Percentiles rank a stretch among this genome's conserved stretches.
These are phyloP conservation scores for Tylopilus sp. DNA, from an alignment of 1,284 basidiomycete genomes.

Conservation along the genomic window DNA sequence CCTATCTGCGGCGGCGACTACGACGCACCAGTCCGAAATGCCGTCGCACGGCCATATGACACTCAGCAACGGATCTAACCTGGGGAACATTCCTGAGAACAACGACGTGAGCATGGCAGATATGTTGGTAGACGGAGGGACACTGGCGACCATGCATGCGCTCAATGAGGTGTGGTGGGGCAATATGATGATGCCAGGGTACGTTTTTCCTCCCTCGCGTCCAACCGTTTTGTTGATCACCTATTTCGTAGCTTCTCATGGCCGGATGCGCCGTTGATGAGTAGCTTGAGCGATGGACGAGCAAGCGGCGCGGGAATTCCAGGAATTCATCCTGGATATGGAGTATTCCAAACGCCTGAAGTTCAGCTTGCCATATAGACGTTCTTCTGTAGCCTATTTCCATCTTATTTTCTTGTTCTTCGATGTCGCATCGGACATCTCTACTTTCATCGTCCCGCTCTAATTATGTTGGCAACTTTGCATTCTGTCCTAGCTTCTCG, in stretches of 20 bases:
- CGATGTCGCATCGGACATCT: neutral
- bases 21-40: conserved; percentile 42
- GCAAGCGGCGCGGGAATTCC: conserved; percentile 14
- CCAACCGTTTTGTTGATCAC: neutral
- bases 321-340: conserved; percentile 22
- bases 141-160: conserved; percentile 66
- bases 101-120: conserved; percentile 40
- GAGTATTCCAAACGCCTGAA: conserved; percentile 17
- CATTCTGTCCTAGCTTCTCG: neutral
- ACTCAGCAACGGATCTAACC: neutral
- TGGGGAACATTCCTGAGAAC: neutral
- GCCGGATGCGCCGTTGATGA: conserved; percentile 30
- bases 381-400: neutral
- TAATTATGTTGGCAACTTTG: neutral
- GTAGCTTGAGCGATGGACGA: conserved; percentile 19
- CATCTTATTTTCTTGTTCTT: neutral
- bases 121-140: conserved; percentile 49
- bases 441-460: neutral
- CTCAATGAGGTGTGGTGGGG: conserved; percentile 69
- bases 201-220: neutral
- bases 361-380: conserved; percentile 25
- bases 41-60: conserved; percentile 32
- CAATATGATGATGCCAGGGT: conserved; percentile 81
- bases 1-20: conserved; percentile 14
- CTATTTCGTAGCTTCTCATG: conserved; percentile 26